phyloP scores from a whole-genome alignment of 805 yeast genomes.

The Zygotorulaspora sp. region DNA sequence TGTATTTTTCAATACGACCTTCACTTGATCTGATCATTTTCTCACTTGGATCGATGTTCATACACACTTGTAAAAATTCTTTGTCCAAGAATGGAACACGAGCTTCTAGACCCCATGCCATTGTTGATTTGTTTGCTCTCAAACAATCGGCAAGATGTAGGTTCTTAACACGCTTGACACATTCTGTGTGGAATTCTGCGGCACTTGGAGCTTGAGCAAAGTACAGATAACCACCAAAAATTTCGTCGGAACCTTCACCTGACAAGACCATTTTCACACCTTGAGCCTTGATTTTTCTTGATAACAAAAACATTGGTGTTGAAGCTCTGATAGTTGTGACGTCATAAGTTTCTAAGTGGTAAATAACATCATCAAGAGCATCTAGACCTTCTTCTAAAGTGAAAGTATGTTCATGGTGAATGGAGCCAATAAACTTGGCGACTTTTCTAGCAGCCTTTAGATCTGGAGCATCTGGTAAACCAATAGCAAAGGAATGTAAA shows the following conservation, averaged over 20 bases:
- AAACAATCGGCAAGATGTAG: conserved; percentile 94
- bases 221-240: conserved; percentile 97
- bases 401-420: conserved; percentile 97
- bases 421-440: conserved; percentile 91
- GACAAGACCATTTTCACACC: conserved; percentile 99
- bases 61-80: conserved; percentile 81
- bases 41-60: conserved; percentile 93
- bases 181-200: conserved; percentile 89
- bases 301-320: conserved; percentile 95
- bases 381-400: conserved; percentile 96
- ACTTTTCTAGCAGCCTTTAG: conserved; percentile 93
- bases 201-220: conserved; percentile 96
- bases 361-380: conserved; percentile 89
- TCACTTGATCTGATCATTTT: conserved; percentile 70
- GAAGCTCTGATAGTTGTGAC: conserved; percentile 99
- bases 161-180: conserved; percentile 95
- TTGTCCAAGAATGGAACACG: conserved; percentile 98
- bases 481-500: conserved; percentile 94
- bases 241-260: conserved; percentile 99
- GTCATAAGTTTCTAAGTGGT: conserved; percentile 95
- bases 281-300: conserved; percentile 97
- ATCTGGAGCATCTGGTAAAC: conserved; percentile 97
- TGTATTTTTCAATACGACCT: conserved; percentile 90
- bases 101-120: conserved; percentile 99
- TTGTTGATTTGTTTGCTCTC: conserved; percentile 98